Conservation (phyloP, 768 basidiomycete species). For the Leccinum sublutescens region DNA sequence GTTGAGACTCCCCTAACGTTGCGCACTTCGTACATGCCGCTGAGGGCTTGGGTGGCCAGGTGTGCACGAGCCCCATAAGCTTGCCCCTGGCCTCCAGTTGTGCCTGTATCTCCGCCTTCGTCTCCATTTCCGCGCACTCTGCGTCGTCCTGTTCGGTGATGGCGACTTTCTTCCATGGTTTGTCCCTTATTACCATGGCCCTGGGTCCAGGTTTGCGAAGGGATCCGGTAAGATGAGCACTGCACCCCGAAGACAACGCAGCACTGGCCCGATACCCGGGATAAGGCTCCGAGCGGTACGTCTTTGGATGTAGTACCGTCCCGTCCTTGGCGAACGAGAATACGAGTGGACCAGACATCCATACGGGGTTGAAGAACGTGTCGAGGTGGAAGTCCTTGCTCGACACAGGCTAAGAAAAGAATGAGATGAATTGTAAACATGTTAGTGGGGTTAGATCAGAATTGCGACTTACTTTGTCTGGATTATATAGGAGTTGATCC, state of each 20-base stretch:
- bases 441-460: background rate
- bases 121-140: slow-evolving; percentile 10
- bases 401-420: background rate
- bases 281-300: background rate
- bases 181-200: background rate
- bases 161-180: slow-evolving; percentile 31
- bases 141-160: slow-evolving; percentile 30
- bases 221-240: background rate
- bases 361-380: slow-evolving; percentile 40
- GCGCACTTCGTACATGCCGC: slow-evolving; percentile 8
- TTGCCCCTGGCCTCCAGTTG: background rate
- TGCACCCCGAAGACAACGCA: background rate
- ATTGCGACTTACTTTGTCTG: slow-evolving; percentile 1
- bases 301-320: slow-evolving; percentile 12
- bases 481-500: background rate
- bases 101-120: background rate
- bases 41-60: slow-evolving; percentile 25
- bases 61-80: slow-evolving; percentile 10
- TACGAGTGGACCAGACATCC: slow-evolving; percentile 32
- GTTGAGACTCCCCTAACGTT: background rate
- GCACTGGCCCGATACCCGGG: background rate
- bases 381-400: slow-evolving; percentile 48
- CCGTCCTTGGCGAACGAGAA: slow-evolving; percentile 23
- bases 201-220: background rate
- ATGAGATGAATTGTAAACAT: background rate